Percentiles rank a stretch among this genome's conserved stretches.
Conservation (phyloP, 352 stramenopile species). For the Aphanomyces stellatus region DNA sequence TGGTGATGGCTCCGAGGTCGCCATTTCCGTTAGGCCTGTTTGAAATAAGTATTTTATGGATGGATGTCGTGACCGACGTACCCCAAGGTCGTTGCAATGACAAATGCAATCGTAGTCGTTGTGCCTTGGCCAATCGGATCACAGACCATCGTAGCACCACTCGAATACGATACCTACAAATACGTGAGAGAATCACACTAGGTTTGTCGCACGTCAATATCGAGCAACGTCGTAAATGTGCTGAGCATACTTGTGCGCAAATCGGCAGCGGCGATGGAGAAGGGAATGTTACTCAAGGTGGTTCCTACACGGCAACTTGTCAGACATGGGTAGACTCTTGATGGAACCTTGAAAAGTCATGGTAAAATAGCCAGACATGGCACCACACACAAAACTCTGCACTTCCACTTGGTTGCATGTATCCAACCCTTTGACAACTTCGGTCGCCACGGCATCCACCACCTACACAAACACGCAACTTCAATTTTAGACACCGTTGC, state of each 20-base stretch:
- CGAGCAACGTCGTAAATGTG: constrained; percentile 44
- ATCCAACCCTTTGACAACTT: constrained; percentile 62
- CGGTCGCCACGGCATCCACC: constrained; percentile 52
- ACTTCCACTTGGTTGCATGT: constrained; percentile 52
- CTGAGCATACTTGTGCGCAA: constrained; percentile 37
- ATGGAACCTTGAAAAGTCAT: constrained; percentile 57
- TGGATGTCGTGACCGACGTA: background rate
- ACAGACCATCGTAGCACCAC: constrained; percentile 32
- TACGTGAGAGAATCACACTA: background rate
- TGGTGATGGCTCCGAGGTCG: constrained; percentile 36
- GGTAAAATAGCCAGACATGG: constrained; percentile 55
- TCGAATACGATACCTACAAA: constrained; percentile 28
- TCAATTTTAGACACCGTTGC: background rate
- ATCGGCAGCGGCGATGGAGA: constrained; percentile 30
- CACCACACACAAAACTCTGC: constrained; percentile 51
- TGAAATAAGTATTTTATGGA: background rate
- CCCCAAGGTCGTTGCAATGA: constrained; percentile 38
- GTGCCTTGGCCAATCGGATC: constrained; percentile 32
- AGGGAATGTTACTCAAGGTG: constrained; percentile 33
- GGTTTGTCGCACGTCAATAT: constrained; percentile 35
- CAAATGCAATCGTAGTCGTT: constrained; percentile 50
- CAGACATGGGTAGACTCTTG: background rate
- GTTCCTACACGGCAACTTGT: background rate
- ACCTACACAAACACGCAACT: constrained; percentile 22
- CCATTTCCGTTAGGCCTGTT: constrained; percentile 33